A percentile compares a stretch with the other conserved stretches of the same genome.
These are phyloP conservation scores for Huntiella bhutanensis DNA, from an alignment of 2,329 filamentous ascomycete genomes.

Conservation along the genomic window DNA sequence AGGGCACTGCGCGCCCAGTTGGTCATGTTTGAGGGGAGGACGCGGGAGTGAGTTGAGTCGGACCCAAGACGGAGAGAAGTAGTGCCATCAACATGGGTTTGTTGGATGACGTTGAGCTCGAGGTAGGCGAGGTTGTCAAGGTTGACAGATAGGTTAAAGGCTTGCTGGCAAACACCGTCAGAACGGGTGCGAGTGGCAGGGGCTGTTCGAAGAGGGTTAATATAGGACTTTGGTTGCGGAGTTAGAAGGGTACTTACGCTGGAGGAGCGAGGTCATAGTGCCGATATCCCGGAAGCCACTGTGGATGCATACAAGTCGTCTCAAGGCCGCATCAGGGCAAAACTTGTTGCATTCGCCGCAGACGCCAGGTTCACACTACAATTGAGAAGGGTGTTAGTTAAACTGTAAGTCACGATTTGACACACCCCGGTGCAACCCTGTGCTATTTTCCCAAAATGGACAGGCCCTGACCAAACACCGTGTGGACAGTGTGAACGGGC, in stretches of 20 bases:
- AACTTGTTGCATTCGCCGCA: constrained; percentile 7
- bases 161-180: too few relatives aligned
- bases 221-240: too few relatives aligned
- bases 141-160: neutral
- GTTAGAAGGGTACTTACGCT: neutral
- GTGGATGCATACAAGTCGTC: constrained; percentile 5
- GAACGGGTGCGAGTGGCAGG: too few relatives aligned
- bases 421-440: too few relatives aligned
- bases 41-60: neutral
- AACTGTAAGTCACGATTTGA: too few relatives aligned
- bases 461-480: too few relatives aligned
- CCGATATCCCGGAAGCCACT: neutral
- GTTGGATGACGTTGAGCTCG: constrained; percentile 7
- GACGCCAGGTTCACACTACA: constrained; percentile 6
- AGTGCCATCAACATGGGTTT: constrained; percentile 3
- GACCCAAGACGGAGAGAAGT: neutral
- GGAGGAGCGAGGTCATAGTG: neutral
- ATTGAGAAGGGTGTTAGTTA: neutral
- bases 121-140: neutral
- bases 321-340: constrained; percentile 1
- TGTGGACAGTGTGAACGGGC: too few relatives aligned
- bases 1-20: neutral
- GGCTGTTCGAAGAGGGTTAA: too few relatives aligned
- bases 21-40: neutral
- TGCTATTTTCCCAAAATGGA: too few relatives aligned